Percentiles rank a stretch among this genome's conserved stretches.
phyloP scores from a whole-genome alignment of 192 early-diverging fungal species.

The Linnemannia elongata region DNA sequence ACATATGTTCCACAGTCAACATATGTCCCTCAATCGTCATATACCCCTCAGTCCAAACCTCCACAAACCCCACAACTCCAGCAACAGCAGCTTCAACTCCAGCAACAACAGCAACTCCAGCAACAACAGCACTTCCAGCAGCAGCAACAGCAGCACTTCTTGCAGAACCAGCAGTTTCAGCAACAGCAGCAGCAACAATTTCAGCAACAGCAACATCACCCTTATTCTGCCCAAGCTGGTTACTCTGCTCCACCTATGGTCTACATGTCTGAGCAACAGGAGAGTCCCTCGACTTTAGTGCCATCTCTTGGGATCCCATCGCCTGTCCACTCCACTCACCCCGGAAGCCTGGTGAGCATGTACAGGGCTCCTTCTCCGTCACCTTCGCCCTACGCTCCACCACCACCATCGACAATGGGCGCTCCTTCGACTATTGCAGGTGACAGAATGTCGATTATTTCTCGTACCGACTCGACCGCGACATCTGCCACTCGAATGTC shows the following conservation, averaged over 20 bases:
- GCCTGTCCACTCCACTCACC: neutral
- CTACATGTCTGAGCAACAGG: neutral
- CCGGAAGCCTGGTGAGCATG: neutral
- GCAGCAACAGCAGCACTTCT: neutral
- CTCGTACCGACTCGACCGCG: neutral
- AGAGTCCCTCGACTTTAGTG: constrained; percentile 27
- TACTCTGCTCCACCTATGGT: neutral
- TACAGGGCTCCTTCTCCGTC: constrained; percentile 4
- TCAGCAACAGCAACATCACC: neutral
- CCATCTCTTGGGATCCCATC: constrained; percentile 28
- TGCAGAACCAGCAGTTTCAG: neutral
- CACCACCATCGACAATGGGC: neutral
- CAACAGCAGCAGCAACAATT: constrained; percentile 6
- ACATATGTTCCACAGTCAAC: constrained; percentile 4
- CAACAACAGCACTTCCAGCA: constrained; percentile 3
- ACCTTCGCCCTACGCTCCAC: neutral
- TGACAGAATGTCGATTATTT: neutral
- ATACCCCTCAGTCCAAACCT: constrained; percentile 5
- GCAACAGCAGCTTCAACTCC: neutral
- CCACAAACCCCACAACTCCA: neutral
- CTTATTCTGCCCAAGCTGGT: neutral
- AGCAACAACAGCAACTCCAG: neutral
- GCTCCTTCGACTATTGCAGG: neutral
- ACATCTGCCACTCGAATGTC: constrained; percentile 7
- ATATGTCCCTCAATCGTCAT: constrained; percentile 25